Base-by-base conservation (phyloP, 345 rosid species). In the Arabidopsis arenosa region DNA sequence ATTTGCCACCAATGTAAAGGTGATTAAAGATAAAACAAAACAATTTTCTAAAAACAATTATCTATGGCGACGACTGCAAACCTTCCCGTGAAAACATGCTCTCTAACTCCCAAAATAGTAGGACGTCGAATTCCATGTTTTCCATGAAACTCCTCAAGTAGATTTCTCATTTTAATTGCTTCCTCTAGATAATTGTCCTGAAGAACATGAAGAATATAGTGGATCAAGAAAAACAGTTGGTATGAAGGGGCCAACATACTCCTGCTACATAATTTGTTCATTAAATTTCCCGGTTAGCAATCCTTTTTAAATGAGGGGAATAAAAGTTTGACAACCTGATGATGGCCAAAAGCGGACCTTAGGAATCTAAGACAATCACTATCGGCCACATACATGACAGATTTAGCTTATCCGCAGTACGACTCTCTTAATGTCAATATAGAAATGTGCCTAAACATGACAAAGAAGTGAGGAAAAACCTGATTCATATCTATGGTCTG, bases 401-500 rank as follows among this genome's bases (percentile, higher is more conserved):
- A 21, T 64, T 47, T 37, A 47, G 15, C 47, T 39, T 70, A 37
- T 44, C 18, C 57, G 21, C 59, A 63, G 37, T 45, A 64, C 15
- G n/a, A 30, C 21, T 36, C 44, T 76, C 57, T 35, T 63, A 36
- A 6, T 18, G 45, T 36, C 64, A 49, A 33, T 40, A 60, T 14
- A 13, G 36, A 45, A 47, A 66, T 45, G 32, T 12, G 68, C 72
- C 18, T 10, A 51, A 61, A 44, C n/a, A 72, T 57, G 39, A 58
- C 41, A 66, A 64, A 49, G 36, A 64, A 54, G 15, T 61, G 30
- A 77, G 32, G 61, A 48, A 60, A 59, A 60, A 94, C 98, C 98
- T 94, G 98, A 80, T 94, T 94, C 98, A 94, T 94, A 86, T 94
- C 98, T 70, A 94, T 94, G 51, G 98, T 92, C 79, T 94, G 98